These are phyloP conservation scores for Entonaema liquescens DNA, from an alignment of 495 filamentous ascomycete genomes.

Conservation along the genomic window DNA sequence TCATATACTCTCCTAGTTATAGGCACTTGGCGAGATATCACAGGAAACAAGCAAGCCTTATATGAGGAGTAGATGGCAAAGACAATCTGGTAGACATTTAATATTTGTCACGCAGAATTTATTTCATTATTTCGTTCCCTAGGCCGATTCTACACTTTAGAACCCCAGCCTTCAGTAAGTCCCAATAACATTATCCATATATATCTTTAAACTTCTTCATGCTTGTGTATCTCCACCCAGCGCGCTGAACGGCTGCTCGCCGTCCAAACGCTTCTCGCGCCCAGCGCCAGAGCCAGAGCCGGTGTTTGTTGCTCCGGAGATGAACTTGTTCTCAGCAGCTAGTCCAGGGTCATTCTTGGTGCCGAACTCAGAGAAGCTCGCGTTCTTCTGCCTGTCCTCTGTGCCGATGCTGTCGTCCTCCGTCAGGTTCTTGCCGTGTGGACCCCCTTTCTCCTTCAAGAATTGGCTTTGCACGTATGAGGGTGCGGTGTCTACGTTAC, in stretches of 20 bases:
- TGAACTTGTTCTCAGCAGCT: conserved; percentile 39
- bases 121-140: not conserved
- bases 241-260: conserved; percentile 36
- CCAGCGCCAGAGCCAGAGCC: conserved; percentile 12
- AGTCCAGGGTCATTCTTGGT: conserved; percentile 50
- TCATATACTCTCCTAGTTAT: too few relatives aligned
- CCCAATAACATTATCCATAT: not conserved
- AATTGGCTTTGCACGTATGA: conserved; percentile 44
- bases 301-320: not conserved
- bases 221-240: conserved; percentile 36
- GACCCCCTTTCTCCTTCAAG: conserved; percentile 30
- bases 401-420: conserved; percentile 50
- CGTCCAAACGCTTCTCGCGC: conserved; percentile 26
- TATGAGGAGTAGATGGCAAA: too few relatives aligned
- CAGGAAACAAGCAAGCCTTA: too few relatives aligned
- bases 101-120: not conserved
- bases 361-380: conserved; percentile 49
- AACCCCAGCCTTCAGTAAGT: too few relatives aligned
- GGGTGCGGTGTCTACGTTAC: conserved; percentile 40
- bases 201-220: conserved; percentile 9
- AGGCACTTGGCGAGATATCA: too few relatives aligned
- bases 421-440: conserved; percentile 53
- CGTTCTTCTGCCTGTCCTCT: conserved; percentile 41
- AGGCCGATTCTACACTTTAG: too few relatives aligned
- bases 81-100: not conserved